These are phyloP conservation scores for Daldinia concentrica DNA, from an alignment of 495 filamentous ascomycete genomes.

Conservation along the genomic window DNA sequence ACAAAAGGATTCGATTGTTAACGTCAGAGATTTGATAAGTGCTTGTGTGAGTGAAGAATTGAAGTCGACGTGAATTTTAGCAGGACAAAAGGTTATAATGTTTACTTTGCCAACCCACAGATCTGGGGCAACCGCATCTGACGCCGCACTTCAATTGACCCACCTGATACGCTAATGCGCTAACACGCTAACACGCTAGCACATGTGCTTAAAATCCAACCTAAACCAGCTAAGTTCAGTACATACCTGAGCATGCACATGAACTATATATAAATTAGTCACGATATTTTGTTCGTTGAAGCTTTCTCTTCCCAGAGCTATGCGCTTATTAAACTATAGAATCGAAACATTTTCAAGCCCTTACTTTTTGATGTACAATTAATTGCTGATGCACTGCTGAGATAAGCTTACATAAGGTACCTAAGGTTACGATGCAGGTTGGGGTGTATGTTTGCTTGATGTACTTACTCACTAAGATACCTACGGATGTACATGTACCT, in stretches of 20 bases:
- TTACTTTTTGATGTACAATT: too few species aligned
- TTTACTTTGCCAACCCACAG: slow-evolving; percentile 27
- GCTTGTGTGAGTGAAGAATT: slow-evolving; percentile 1
- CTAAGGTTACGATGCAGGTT: too few species aligned
- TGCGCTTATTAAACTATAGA: too few species aligned
- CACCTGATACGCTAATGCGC: slow-evolving; percentile 6
- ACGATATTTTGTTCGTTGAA: too few species aligned
- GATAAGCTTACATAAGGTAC: too few species aligned
- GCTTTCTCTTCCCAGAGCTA: too few species aligned
- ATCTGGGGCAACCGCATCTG: slow-evolving; percentile 8
- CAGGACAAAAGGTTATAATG: slow-evolving; percentile 10
- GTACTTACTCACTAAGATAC: too few species aligned
- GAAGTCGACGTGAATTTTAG: slow-evolving; percentile 4
- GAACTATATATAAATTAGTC: too few species aligned
- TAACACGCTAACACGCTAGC: not conserved
- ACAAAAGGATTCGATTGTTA: slow-evolving; percentile 21
- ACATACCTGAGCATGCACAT: not conserved
- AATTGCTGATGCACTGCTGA: too few species aligned
- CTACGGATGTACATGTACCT: not conserved
- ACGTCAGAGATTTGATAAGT: not conserved
- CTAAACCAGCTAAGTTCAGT: not conserved
- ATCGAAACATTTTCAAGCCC: too few species aligned
- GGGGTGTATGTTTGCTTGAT: too few species aligned
- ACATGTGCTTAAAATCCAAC: slow-evolving; percentile 3
- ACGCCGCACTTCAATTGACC: not conserved